Conservation (phyloP, 73 alveolate genomes). For the Stentor coeruleus region DNA sequence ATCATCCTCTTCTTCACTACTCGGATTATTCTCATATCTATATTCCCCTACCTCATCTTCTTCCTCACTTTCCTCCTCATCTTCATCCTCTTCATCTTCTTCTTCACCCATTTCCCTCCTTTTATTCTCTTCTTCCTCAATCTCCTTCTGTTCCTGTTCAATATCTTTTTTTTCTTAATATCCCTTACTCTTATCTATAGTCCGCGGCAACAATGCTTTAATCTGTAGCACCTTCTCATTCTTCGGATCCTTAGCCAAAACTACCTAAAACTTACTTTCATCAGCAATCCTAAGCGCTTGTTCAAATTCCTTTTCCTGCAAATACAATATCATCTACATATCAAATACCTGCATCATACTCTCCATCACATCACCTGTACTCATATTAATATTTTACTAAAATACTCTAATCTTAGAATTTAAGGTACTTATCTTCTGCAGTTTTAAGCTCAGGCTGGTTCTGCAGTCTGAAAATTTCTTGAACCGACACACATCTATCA, state of each 20-base stretch:
- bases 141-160: neutral
- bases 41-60: neutral
- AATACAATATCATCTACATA: neutral
- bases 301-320: neutral
- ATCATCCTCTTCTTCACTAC: neutral
- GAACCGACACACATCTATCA: conserved; percentile 47
- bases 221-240: conserved; percentile 5
- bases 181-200: neutral
- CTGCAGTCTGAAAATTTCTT: conserved; percentile 62
- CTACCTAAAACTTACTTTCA: neutral
- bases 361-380: neutral
- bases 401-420: no score
- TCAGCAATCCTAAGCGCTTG: neutral
- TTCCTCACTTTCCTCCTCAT: neutral
- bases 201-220: conserved; percentile 8
- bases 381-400: no score
- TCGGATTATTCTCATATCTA: neutral
- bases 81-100: neutral
- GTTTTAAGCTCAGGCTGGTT: conserved; percentile 47
- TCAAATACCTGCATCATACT: neutral
- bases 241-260: neutral
- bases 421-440: conserved; percentile 61
- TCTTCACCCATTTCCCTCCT: neutral
- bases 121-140: neutral
- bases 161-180: conserved; percentile 2